phyloP scores from a whole-genome alignment of 305 asterid genomes.

The Stenogyne calaminthoides region DNA sequence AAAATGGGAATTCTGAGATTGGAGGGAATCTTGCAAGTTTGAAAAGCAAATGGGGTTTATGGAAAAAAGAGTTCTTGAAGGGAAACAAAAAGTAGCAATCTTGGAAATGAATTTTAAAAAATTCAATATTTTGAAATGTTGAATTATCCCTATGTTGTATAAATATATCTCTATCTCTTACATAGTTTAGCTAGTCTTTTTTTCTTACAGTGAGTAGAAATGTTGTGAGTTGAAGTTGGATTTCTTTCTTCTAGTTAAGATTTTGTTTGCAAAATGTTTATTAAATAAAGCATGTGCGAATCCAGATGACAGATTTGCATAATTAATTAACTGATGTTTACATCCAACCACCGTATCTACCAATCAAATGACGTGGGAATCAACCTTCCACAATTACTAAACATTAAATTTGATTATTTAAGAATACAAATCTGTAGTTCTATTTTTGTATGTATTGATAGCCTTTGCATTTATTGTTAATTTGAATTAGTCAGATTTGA shows the following conservation, averaged over 20 bases:
- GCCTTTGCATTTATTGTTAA: no score
- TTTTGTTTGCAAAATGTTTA: neutral
- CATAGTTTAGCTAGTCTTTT: no score
- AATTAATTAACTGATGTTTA: neutral
- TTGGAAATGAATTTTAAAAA: constrained; percentile 51
- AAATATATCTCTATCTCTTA: no score
- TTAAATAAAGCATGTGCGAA: neutral
- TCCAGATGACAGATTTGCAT: neutral
- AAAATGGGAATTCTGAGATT: constrained; percentile 13
- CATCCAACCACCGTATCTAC: neutral
- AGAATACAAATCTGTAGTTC: no score
- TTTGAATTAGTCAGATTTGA: neutral
- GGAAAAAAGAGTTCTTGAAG: constrained; percentile 52
- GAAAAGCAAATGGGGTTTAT: constrained; percentile 22
- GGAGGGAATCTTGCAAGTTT: constrained; percentile 23
- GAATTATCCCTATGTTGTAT: neutral
- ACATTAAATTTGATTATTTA: neutral
- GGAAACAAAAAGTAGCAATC: constrained; percentile 49
- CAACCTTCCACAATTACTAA: neutral
- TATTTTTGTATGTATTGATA: no score
- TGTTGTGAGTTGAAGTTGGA: no score
- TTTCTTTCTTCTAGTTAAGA: no score
- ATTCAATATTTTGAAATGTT: neutral
- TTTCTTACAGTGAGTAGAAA: no score
- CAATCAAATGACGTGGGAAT: neutral